Percentiles rank a stretch among this genome's conserved stretches.
phyloP scores from a whole-genome alignment of 1,284 basidiomycete genomes.

The Fomes fomentarius region DNA sequence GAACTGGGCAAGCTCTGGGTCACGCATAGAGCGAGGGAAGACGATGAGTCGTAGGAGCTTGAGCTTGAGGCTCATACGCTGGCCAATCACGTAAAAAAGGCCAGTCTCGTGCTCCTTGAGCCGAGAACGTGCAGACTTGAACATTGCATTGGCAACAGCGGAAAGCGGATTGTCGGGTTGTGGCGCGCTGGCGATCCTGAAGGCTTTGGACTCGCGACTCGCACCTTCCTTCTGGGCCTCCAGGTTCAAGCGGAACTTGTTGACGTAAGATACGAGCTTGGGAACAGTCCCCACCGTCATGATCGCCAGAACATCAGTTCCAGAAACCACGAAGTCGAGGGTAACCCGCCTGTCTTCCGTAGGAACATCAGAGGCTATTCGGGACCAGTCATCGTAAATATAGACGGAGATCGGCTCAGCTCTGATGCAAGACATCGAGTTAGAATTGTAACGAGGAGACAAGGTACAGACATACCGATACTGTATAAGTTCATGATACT shows the following conservation, averaged over 20 bases:
- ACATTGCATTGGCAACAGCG: conserved; percentile 82
- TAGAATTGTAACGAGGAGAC: neutral
- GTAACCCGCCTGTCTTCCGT: conserved; percentile 62
- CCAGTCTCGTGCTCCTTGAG: conserved; percentile 65
- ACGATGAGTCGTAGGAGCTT: conserved; percentile 65
- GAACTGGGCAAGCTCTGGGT: conserved; percentile 75
- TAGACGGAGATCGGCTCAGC: conserved; percentile 79
- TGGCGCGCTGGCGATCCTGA: conserved; percentile 64
- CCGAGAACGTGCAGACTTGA: conserved; percentile 70
- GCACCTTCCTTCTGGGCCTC: conserved; percentile 75
- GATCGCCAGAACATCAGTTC: conserved; percentile 71
- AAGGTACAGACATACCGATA: conserved; percentile 59
- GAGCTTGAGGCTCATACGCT: conserved; percentile 73
- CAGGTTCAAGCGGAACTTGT: conserved; percentile 74
- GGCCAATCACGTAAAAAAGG: conserved; percentile 64
- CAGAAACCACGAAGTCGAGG: conserved; percentile 77
- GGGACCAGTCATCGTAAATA: conserved; percentile 84
- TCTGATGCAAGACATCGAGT: conserved; percentile 40
- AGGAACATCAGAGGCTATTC: conserved; percentile 42
- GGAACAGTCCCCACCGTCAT: conserved; percentile 78
- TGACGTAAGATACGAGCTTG: conserved; percentile 69
- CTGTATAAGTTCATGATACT: conserved; percentile 75
- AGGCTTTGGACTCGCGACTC: conserved; percentile 72
- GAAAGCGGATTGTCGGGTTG: conserved; percentile 79
- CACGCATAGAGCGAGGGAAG: conserved; percentile 76